Conservation (phyloP, 1,139 yeast genomes). For the Saccharomyces hybrid region DNA sequence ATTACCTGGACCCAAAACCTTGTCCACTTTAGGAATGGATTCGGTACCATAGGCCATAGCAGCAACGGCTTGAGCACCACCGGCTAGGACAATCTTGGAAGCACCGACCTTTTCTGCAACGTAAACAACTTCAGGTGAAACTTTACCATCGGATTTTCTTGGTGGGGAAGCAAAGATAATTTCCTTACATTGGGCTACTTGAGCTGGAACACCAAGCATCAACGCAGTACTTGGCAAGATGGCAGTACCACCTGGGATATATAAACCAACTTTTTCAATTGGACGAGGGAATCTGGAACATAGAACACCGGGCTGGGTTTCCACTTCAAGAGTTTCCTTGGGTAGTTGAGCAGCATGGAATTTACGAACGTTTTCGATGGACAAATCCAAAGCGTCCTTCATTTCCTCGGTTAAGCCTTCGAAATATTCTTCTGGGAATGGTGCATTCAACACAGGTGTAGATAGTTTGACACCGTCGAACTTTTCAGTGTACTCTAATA, state of each 20-base stretch:
- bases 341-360: conserved; percentile 91
- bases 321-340: conserved; percentile 69
- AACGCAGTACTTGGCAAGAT: conserved; percentile 95
- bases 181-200: conserved; percentile 94
- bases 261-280: conserved; percentile 87
- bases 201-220: conserved; percentile 99
- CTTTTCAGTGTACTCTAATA: conserved; percentile 78
- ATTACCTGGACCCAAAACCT: conserved; percentile 97
- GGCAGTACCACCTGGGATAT: conserved; percentile 98
- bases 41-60: conserved; percentile 98
- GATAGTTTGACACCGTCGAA: conserved; percentile 75
- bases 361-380: conserved; percentile 79
- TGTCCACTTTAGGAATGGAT: conserved; percentile 85
- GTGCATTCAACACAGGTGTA: conserved; percentile 75
- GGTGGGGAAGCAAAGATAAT: conserved; percentile 98
- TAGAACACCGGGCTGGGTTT: conserved; percentile 86
- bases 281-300: conserved; percentile 96
- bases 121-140: conserved; percentile 95
- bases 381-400: conserved; percentile 79
- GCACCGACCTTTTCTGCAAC: conserved; percentile 97
- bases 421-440: conserved; percentile 68
- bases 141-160: conserved; percentile 71
- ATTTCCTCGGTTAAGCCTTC: conserved; percentile 61
- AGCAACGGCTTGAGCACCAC: conserved; percentile 99
- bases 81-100: conserved; percentile 81